These are phyloP conservation scores for Cymbidium sinense DNA, from an alignment of 106 monocot genomes.

Conservation along the genomic window DNA sequence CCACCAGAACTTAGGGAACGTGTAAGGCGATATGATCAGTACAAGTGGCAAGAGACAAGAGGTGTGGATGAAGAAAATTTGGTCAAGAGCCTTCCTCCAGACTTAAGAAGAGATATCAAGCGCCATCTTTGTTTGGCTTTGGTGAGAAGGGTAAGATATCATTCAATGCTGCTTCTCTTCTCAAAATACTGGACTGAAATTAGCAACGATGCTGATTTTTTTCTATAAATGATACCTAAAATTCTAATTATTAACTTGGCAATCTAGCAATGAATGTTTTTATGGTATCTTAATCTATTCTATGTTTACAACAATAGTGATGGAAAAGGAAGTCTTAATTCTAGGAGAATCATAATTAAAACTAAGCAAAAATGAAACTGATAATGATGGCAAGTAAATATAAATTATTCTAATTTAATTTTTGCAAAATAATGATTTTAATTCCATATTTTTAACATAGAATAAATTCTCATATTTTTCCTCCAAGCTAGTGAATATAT, in stretches of 20 bases:
- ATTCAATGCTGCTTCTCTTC: neutral
- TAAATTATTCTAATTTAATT: too few species aligned
- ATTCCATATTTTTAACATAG: too few species aligned
- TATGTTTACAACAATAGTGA: neutral
- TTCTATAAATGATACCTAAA: neutral
- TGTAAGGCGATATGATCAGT: constrained; percentile 88
- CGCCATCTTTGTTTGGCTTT: constrained; percentile 69
- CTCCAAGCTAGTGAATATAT: too few species aligned
- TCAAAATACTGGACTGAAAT: neutral
- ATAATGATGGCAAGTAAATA: too few species aligned
- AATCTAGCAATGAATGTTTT: neutral
- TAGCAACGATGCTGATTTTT: neutral
- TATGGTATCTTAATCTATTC: neutral
- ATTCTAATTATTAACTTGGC: neutral
- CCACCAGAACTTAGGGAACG: constrained; percentile 86
- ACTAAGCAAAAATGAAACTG: too few species aligned
- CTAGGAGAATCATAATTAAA: too few species aligned
- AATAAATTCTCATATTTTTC: too few species aligned
- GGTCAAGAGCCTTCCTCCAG: constrained; percentile 68
- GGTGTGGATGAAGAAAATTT: constrained; percentile 88
- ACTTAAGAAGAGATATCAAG: constrained; percentile 73
- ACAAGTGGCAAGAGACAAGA: constrained; percentile 93
- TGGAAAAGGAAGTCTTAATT: too few species aligned
- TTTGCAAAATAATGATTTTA: too few species aligned
- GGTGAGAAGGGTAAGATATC: constrained; percentile 43